phyloP scores from a whole-genome alignment of 2,329 filamentous ascomycete genomes.

The Ophiostoma montium region DNA sequence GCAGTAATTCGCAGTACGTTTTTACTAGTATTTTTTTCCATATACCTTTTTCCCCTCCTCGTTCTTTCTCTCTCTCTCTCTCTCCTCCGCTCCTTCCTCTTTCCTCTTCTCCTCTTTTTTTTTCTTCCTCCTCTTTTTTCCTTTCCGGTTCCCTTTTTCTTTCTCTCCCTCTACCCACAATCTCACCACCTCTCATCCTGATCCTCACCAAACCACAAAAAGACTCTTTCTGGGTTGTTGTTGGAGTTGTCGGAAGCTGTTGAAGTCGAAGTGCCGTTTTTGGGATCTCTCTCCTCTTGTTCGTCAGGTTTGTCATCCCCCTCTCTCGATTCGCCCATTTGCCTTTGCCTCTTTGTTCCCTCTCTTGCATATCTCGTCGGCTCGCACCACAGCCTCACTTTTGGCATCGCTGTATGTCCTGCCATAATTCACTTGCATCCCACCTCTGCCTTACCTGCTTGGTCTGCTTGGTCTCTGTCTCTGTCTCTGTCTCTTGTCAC shows the following conservation, averaged over 20 bases:
- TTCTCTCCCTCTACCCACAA: conserved; percentile 12
- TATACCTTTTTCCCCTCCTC: conserved; percentile 6
- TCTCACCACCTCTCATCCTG: conserved; percentile 7
- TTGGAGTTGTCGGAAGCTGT: conserved; percentile 16
- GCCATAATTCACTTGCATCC: too few relatives aligned
- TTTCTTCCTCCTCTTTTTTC: conserved; percentile 10
- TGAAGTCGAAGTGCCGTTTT: conserved; percentile 13
- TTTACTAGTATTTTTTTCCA: conserved; percentile 6
- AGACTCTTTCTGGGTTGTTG: conserved; percentile 13
- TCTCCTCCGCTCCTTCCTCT: conserved; percentile 8
- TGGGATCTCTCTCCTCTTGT: conserved; percentile 6
- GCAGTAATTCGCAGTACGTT: not conserved
- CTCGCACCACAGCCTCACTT: too few relatives aligned
- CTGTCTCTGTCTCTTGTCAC: too few relatives aligned
- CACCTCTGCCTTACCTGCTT: too few relatives aligned
- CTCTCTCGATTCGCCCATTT: not conserved
- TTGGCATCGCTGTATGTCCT: too few relatives aligned
- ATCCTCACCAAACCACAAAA: conserved; percentile 7
- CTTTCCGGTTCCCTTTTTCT: not conserved
- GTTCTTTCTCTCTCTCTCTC: not conserved
- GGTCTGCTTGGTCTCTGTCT: too few relatives aligned
- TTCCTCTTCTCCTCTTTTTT: not conserved
- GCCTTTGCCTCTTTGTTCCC: not conserved
- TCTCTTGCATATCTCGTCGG: not conserved
- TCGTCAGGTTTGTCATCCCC: conserved; percentile 1